Evolutionary conservation across 1,139 yeast species (phyloP).

Genomic region (Suhomyces bolitotheri): DNA sequence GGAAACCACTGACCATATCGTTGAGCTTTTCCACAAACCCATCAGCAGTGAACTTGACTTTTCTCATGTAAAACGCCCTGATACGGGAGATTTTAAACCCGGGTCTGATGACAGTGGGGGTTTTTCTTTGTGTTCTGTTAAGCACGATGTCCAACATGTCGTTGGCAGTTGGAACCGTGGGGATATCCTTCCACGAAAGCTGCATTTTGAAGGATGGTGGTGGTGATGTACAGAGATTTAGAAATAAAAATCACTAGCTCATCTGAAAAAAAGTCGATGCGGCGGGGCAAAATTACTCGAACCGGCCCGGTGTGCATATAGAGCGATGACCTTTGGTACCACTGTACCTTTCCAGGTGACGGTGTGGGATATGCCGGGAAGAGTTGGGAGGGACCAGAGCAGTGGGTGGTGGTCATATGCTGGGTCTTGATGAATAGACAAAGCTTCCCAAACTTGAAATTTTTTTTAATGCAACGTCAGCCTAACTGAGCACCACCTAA

Average conservation of each 20-base stretch:
- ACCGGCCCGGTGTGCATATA: conserved; percentile 2
- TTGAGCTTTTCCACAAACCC: conserved; percentile 91
- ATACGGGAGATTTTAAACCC: conserved; percentile 96
- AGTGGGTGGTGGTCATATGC: no score
- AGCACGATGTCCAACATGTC: conserved; percentile 95
- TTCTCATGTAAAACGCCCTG: conserved; percentile 97
- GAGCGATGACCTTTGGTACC: conserved; percentile 4
- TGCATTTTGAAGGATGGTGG: conserved; percentile 57
- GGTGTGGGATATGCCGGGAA: no score
- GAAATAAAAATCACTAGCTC: conserved; percentile 3
- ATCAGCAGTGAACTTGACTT: conserved; percentile 92
- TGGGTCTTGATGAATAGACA: no score
- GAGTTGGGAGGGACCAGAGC: no score
- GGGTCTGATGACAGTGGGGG: conserved; percentile 96
- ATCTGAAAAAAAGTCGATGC: conserved; percentile 8
- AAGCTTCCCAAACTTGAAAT: no score
- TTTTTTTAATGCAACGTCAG: no score
- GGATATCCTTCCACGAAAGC: conserved; percentile 97
- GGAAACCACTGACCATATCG: conserved; percentile 84
- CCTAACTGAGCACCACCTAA: no score
- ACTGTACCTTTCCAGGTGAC: no score
- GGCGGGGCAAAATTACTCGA: conserved; percentile 4
- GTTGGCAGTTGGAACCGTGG: conserved; percentile 87
- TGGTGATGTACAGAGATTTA: conserved; percentile 1
- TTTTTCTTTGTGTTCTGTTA: conserved; percentile 96